phyloP scores from a whole-genome alignment of 1,284 basidiomycete genomes.

The Leccinum holopus region DNA sequence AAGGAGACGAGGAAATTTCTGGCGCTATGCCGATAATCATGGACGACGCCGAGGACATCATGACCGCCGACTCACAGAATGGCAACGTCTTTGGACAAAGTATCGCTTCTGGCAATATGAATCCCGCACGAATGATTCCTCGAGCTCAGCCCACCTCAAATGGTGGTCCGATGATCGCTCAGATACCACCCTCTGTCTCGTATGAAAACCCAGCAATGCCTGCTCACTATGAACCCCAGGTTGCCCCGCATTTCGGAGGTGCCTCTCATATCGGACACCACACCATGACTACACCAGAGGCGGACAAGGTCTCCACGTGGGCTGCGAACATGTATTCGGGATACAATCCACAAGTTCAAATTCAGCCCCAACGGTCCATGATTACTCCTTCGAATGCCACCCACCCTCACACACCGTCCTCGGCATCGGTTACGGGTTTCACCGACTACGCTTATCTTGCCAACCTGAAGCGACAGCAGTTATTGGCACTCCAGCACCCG shows the following conservation, averaged over 20 bases:
- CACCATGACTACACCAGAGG: slow-evolving; percentile 19
- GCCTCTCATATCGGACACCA: slow-evolving; percentile 23
- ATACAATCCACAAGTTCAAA: slow-evolving; percentile 32
- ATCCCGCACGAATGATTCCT: slow-evolving; percentile 23
- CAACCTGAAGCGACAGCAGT: slow-evolving; percentile 37
- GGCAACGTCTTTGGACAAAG: slow-evolving; percentile 24
- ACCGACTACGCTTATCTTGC: slow-evolving; percentile 35
- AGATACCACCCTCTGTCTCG: slow-evolving; percentile 32
- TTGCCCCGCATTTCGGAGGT: slow-evolving; percentile 19
- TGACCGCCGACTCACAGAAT: slow-evolving; percentile 21
- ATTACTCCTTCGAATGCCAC: slow-evolving; percentile 38
- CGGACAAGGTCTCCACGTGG: slow-evolving; percentile 34
- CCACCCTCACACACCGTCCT: slow-evolving; percentile 25
- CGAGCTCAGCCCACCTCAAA: slow-evolving; percentile 22
- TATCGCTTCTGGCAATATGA: slow-evolving; percentile 22
- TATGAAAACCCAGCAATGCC: slow-evolving; percentile 37
- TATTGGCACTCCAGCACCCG: slow-evolving; percentile 31
- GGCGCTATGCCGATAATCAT: slow-evolving; percentile 19
- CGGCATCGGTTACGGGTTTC: slow-evolving; percentile 19
- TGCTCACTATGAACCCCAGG: slow-evolving; percentile 32
- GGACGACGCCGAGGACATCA: slow-evolving; percentile 33
- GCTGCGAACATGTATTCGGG: slow-evolving; percentile 33
- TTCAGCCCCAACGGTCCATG: slow-evolving; percentile 29
- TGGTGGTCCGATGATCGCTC: slow-evolving; percentile 30
- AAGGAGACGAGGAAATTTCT: slow-evolving; percentile 33